Evolutionary conservation across 352 stramenopile species (phyloP), one percentile per base, ranked within the genome.

Genomic region (Saprolegnia parasitica): DNA sequence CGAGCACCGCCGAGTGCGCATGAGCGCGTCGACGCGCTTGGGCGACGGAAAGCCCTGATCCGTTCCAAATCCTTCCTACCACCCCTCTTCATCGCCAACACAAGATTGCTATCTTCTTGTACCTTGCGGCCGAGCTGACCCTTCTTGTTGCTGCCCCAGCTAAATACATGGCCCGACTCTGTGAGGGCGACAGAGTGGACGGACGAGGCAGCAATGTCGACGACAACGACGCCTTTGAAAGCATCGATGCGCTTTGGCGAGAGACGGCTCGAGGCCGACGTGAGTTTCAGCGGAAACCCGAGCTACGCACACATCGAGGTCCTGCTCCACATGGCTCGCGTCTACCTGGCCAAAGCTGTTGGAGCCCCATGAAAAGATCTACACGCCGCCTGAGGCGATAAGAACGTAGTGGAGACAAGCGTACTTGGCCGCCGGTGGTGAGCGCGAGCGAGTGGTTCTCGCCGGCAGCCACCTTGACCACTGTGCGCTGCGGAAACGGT

Each of bases 391-490:
- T 16, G 35, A 26, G 24, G 24, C 24, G 3, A n/a, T 40, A n/a
- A 4, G 35, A 60, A 35, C 29, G 29, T 35, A 65, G 10, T 65
- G 57, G 16, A 10, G 2, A 5, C 29, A 35, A n/a, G 29, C 5
- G 29, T 35, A 65, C 65, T 65, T 91, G 81, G 1, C 86, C 86
- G 2, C 71, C 81, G 10, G 71, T 71, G 1, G 86, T 87, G 6
- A 94, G 76, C 37, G 83, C 86, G 40, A 94, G 68, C 21, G 84
- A 88, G 73, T 94, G 86, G 68, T 92, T 94, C 62, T 94, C 86
- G 24, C 86, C 86, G 16, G 86, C 86, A 32, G 81, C 81, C 5
- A 91, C 83, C 56, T 84, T 84, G 32, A 76, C 72, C 39, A 94
- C 83, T 35, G 81, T 78, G 60, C 86, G 88, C 9, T 78, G 77